Base-by-base conservation (phyloP, 768 basidiomycete species). In the Mycena maculata region DNA sequence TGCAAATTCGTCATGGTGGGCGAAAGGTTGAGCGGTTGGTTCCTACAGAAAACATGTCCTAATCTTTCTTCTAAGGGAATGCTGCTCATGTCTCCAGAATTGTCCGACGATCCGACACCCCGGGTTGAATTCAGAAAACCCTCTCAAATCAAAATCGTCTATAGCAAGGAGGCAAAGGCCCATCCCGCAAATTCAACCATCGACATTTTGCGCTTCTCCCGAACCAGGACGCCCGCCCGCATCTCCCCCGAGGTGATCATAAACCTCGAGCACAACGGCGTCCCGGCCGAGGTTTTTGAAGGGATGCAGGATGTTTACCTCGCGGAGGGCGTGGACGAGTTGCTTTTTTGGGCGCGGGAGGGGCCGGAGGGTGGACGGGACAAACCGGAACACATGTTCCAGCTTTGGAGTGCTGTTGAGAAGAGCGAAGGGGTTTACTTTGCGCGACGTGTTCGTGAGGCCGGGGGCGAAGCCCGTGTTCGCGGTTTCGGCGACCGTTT, bases 1-100 rank as follows among this genome's bases (percentile, higher is more conserved):
- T 88, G 53, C 88, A 89, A 72, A 82, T 80, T 58, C 82, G 87
- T 20, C 72, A 87, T 11, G 75, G 70, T 23, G 87, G 88, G 8
- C 74, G 76, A 12, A 88, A 88, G 79, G 86, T 84, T 57, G 30
- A n/a, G n/a, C n/a, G n/a, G n/a, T n/a, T n/a, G n/a, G n/a, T n/a
- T n/a, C n/a, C n/a, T n/a, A n/a, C n/a, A n/a, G n/a, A n/a, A n/a
- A n/a, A n/a, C n/a, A 60, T 36, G 33, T 36, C 33, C n/a, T 48
- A 15, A 60, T 22, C 13, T 58, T 11, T 5, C 13, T 33, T 18
- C 12, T 23, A 73, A 36, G 74, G 72, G 74, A 12, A 70, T 75
- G 65, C 60, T 70, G 3, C 31, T 70, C 3, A 20, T 67, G n/a
- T 55, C 31, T 12, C 68, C 54, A 3, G 60, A 65, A 1, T 36